Base-by-base conservation (phyloP, 352 stramenopile genomes). In the Globisporangium paroecandrum region DNA sequence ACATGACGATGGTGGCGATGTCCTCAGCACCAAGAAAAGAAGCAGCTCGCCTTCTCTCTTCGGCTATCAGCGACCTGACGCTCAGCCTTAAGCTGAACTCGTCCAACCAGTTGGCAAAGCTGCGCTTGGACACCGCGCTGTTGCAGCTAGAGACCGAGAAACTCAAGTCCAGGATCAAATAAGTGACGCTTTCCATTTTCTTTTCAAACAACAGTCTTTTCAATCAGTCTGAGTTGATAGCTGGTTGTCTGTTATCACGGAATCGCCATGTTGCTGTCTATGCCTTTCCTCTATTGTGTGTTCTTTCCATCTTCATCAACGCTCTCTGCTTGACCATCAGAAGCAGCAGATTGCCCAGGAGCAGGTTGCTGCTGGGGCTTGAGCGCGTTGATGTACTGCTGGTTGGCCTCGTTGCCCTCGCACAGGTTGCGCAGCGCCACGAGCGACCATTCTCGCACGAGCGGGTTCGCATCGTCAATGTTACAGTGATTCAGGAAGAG, bases 401-500 rank as follows among this genome's bases (percentile, higher is more conserved):
- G 83, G 58, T 92, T 92, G 18, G 76, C 82, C 54, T 88, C 85
- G 58, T 93, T 93, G 5, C 87, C 89, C 60, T 97, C 91, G 59
- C 90, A 97, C 56, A 97, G 58, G 69, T 97, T 95, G 34, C 91
- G 88, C 57, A 97, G 59, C 36, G 90, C 87, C 4, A 97, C 85
- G 38, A 97, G 82, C 2, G 85, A 92, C 89, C 90, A 97, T 68
- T 97, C 91, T 20, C 90, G 89, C 29, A 97, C 78, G 64, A 97
- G 69, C 18, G 89, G 90, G 54, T 96, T 97, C 2, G 69, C 73
- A 61, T 94, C 85, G 65, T 97, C 90, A 9, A 97, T 81, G 72
- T 94, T 96, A 70, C 91, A 97, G 72, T 97, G 89, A 70, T 91
- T 95, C 9, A 97, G 82, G 64, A 97, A 85, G 27, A 97, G 74